These are phyloP conservation scores for Spathaspora gorwiae DNA, from an alignment of 805 yeast genomes.

Conservation along the genomic window DNA sequence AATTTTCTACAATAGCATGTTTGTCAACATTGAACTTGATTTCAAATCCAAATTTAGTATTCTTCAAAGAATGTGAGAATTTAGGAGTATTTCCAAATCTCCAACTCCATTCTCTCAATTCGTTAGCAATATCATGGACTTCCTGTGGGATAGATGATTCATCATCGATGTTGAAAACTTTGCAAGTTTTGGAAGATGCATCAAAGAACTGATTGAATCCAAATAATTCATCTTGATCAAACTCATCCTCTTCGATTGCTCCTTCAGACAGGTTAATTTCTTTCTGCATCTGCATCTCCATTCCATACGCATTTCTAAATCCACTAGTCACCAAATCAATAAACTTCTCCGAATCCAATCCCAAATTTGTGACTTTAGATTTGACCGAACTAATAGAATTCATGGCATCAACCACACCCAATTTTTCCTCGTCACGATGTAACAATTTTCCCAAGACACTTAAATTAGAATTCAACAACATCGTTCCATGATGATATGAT, in stretches of 20 bases:
- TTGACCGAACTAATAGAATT: constrained; percentile 71
- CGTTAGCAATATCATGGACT: constrained; percentile 33
- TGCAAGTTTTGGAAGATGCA: constrained; percentile 12
- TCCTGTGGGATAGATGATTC: constrained; percentile 32
- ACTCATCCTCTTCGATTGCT: constrained; percentile 11
- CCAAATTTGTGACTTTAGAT: constrained; percentile 71
- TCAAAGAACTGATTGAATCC: constrained; percentile 29
- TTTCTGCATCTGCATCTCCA: background rate
- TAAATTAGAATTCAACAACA: constrained; percentile 70
- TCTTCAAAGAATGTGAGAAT: constrained; percentile 52
- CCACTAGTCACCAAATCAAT: constrained; percentile 37
- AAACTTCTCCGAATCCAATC: constrained; percentile 43
- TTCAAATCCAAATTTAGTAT: constrained; percentile 24
- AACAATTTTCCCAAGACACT: constrained; percentile 57
- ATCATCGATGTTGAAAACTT: constrained; percentile 18
- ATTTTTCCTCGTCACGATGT: constrained; percentile 36
- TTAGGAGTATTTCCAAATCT: constrained; percentile 70
- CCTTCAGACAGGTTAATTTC: background rate
- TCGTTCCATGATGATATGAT: constrained; percentile 94
- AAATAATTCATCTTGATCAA: constrained; percentile 28
- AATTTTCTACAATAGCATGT: constrained; percentile 21
- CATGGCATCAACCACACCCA: constrained; percentile 41
- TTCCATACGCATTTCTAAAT: constrained; percentile 33
- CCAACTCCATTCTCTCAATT: constrained; percentile 66
- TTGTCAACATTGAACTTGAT: constrained; percentile 47